A percentile compares a stretch with the other conserved stretches of the same genome.
Evolutionary conservation across 75 land plant species (phyloP).

Genomic region (Cupressus sempervirens): DNA sequence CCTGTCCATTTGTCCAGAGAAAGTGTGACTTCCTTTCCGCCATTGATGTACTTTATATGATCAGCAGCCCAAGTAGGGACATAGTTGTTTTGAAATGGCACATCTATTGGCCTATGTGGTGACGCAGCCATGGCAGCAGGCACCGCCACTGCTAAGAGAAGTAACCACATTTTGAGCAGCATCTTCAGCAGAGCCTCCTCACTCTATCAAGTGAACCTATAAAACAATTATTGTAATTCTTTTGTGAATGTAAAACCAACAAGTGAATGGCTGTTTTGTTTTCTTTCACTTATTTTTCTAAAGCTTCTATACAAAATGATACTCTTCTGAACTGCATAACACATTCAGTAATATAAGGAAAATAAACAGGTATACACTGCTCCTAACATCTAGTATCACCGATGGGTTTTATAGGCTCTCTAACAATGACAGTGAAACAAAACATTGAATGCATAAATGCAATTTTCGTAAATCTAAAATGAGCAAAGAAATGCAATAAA

Average conservation of each 20-base stretch:
- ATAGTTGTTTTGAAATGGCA: slow-evolving; percentile 54
- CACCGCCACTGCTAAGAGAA: background rate
- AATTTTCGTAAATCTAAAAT: no score
- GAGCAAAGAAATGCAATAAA: no score
- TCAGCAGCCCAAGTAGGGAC: slow-evolving; percentile 61
- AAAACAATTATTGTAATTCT: background rate
- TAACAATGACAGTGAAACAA: background rate
- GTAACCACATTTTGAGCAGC: background rate
- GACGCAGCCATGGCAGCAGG: slow-evolving; percentile 27
- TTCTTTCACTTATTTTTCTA: background rate
- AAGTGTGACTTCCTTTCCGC: slow-evolving; percentile 43
- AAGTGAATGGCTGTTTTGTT: no score
- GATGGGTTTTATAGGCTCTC: background rate
- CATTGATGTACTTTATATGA: slow-evolving; percentile 59
- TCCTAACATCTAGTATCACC: background rate
- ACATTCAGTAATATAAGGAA: background rate
- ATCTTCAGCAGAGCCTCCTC: background rate
- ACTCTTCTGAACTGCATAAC: no score
- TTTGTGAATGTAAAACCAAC: background rate
- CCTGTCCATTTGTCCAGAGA: slow-evolving; percentile 53
- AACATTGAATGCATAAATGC: background rate
- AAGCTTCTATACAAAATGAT: background rate
- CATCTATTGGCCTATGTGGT: slow-evolving; percentile 40
- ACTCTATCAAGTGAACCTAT: background rate
- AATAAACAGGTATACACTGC: background rate